Base-by-base conservation (phyloP, 2,329 filamentous ascomycete species). In the Epichloe sibirici region DNA sequence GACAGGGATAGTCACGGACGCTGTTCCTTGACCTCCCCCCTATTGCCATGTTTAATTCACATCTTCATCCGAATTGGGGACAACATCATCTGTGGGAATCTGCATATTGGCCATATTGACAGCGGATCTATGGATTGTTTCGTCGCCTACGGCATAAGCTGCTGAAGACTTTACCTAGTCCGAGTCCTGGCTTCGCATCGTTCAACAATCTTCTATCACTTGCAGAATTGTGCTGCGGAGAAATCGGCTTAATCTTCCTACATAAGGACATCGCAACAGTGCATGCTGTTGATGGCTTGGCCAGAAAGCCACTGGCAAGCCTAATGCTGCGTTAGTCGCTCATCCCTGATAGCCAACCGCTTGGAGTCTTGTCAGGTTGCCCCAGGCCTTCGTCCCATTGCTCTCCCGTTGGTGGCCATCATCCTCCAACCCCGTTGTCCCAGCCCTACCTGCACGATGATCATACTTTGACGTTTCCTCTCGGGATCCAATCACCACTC, bases 401-500 rank as follows among this genome's bases (percentile, higher is more conserved):
- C 17, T 15, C 13, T 51, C 21, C 34, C 43, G 35, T 34, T 40
- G 17, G 51, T 38, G n/a, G 23, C 40, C 6, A 43, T 4, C 28
- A 9, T 39, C 37, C 11, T 12, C 17, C 8, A 25, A 13, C 13
- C 23, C 37, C 5, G 21, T 44, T 39, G 39, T 44, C 28, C 28
- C 39, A 37, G 21, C 31, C 46, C 46, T 25, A 40, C 37, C 38
- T 48, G 45, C 51, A 39, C 51, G 3, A 25, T 53, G 21, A 49
- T 28, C 43, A 35, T 40, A 43, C 38, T 35, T 21, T 43, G 21
- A 25, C 37, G 23, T 39, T 50, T 45, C 40, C 31, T 25, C 37
- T 44, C 25, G 45, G 44, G 45, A 47, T 44, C 53, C 53, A 54
- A 54, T 49, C 53, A 52, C 34, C 49, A 28, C 42, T 34, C 46